A percentile compares a stretch with the other conserved stretches of the same genome.
Conservation (phyloP, 768 basidiomycete genomes). For the Naganishia antarctica region DNA sequence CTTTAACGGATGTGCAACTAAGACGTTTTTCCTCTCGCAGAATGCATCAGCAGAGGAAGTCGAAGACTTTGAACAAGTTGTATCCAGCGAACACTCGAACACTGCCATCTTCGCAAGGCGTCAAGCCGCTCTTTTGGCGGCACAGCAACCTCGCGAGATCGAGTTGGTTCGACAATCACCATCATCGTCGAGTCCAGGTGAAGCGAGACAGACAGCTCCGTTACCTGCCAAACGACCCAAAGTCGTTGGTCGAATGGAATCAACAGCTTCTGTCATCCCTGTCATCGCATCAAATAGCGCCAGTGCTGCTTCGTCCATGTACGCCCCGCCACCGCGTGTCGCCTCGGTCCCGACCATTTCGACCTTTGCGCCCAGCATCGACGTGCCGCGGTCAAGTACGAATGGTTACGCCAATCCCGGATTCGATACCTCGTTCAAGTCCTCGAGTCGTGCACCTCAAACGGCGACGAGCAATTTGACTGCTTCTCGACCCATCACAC, state of each 20-base stretch:
- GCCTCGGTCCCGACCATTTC: slow-evolving; percentile 16
- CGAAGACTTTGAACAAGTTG: slow-evolving; percentile 2
- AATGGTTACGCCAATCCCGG: neutral
- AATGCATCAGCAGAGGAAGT: slow-evolving; percentile 14
- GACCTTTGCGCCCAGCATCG: slow-evolving; percentile 18
- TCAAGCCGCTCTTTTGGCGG: slow-evolving; percentile 12
- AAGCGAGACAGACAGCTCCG: neutral
- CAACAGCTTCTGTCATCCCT: slow-evolving; percentile 7
- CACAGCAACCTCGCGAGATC: neutral
- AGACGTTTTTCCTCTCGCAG: neutral
- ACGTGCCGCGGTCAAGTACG: neutral
- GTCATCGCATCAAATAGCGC: slow-evolving; percentile 1
- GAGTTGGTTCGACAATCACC: neutral
- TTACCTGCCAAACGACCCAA: slow-evolving; percentile 12
- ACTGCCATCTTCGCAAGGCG: slow-evolving; percentile 4
- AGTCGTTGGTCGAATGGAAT: slow-evolving; percentile 19
- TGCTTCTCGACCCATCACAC: slow-evolving; percentile 4
- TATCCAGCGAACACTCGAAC: slow-evolving; percentile 6
- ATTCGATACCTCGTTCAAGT: neutral
- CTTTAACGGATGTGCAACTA: neutral
- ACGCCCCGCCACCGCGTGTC: slow-evolving; percentile 10
- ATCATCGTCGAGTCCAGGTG: slow-evolving; percentile 10
- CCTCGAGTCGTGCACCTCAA: slow-evolving; percentile 3
- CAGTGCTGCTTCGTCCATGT: neutral
- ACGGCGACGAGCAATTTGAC: slow-evolving; percentile 1